phyloP scores from a whole-genome alignment of 768 basidiomycete genomes.

The Phlebiopsis gigantea region DNA sequence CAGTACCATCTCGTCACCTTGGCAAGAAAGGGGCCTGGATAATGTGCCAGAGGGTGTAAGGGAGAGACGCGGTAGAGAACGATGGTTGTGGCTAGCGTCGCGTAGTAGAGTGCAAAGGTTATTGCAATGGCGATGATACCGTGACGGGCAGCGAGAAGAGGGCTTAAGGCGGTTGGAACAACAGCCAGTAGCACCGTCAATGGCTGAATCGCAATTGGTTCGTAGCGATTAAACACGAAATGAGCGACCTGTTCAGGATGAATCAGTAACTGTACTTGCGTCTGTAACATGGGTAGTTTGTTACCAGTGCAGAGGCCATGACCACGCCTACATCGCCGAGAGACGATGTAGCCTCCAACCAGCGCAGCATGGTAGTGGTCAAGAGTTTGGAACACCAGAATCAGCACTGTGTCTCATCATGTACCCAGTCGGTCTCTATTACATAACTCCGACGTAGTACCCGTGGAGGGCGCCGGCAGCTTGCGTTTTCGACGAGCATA shows the following conservation, averaged over 20 bases:
- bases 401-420: no score
- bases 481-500: no score
- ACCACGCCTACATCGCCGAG: no score
- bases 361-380: no score
- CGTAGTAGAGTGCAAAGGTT: background rate
- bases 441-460: no score
- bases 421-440: no score
- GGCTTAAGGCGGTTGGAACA: background rate
- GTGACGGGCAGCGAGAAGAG: background rate
- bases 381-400: no score
- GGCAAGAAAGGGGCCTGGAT: slow-evolving; percentile 43
- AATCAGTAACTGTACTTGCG: background rate
- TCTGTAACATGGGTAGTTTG: background rate
- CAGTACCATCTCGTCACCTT: slow-evolving; percentile 38
- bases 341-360: no score
- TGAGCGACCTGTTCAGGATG: background rate
- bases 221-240: slow-evolving; percentile 6
- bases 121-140: background rate
- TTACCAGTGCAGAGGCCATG: background rate
- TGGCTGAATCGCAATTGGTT: background rate
- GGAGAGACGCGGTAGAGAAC: slow-evolving; percentile 45
- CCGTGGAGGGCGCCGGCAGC: no score
- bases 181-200: background rate
- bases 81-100: slow-evolving; percentile 3
- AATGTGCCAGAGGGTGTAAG: slow-evolving; percentile 45